Evolutionary conservation across 257 asterid genomes (phyloP).

Genomic region (Eucommia ulmoides): DNA sequence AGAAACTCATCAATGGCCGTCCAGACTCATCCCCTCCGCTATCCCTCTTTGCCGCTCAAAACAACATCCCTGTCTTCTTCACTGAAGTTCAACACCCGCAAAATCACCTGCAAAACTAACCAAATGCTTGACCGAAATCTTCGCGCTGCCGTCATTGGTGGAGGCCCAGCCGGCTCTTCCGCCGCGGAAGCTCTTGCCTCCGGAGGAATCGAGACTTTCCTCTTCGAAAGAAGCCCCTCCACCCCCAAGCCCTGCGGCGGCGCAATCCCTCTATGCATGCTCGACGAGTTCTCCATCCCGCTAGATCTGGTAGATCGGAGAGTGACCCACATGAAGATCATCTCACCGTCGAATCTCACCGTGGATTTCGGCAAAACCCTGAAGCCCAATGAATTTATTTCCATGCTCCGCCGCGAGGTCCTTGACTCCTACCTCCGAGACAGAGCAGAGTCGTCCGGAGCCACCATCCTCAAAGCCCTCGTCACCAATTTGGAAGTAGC

Average conservation of each 20-base stretch:
- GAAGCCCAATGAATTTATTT: slow-evolving; percentile 51
- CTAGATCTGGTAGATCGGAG: slow-evolving; percentile 50
- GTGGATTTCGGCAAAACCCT: slow-evolving; percentile 72
- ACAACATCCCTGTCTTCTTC: slow-evolving; percentile 16
- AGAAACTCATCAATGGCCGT: too few relatives aligned
- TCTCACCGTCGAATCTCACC: slow-evolving; percentile 66
- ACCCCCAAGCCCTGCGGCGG: slow-evolving; percentile 86
- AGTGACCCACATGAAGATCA: slow-evolving; percentile 63
- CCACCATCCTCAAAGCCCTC: slow-evolving; percentile 46
- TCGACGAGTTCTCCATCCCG: slow-evolving; percentile 73
- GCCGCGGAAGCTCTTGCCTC: slow-evolving; percentile 74
- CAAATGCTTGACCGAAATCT: slow-evolving; percentile 14
- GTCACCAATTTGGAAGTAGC: slow-evolving; percentile 50
- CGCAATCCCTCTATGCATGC: slow-evolving; percentile 83
- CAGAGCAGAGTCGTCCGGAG: slow-evolving; percentile 52
- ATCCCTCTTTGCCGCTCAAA: slow-evolving; percentile 16
- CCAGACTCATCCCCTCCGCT: slow-evolving; percentile 26
- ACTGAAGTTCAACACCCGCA: slow-evolving; percentile 12
- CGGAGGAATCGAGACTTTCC: slow-evolving; percentile 70
- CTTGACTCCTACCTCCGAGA: slow-evolving; percentile 64
- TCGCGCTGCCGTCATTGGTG: slow-evolving; percentile 74
- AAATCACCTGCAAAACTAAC: slow-evolving; percentile 12
- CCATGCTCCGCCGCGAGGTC: slow-evolving; percentile 87
- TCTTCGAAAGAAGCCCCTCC: slow-evolving; percentile 67
- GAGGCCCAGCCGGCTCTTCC: slow-evolving; percentile 87